Evolutionary conservation across 2,329 filamentous ascomycete species (phyloP), one percentile per base, ranked within the genome.

Genomic region (Aureobasidium sp.): DNA sequence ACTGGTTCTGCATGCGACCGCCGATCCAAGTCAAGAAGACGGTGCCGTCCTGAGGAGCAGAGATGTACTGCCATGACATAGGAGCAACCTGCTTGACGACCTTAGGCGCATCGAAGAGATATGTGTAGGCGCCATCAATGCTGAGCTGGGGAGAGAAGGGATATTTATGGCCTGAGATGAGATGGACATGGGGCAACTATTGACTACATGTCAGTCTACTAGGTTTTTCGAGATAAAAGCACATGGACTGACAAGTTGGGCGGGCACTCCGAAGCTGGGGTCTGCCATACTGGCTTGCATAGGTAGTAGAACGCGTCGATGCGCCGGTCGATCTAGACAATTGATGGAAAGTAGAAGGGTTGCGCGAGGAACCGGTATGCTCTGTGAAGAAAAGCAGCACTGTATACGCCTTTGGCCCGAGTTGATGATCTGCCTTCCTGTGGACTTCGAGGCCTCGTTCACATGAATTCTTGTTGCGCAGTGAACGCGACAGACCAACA

Each of bases 51-150:
- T 82, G 82, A 10, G 93, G 93, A 59, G 85, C 83, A 68, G 94
- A 86, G 61, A 97, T 84, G 73, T 93, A 96, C 49, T 89, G 92
- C 93, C 93, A 99, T 76, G 88, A 90, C 81, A 99, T 92, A 2
- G 93, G 85, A 54, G 91, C 87, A 66, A 86, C 81, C 70, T 95
- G 88, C 74, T 90, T 89, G 67, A 92, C 88, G 64, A 96, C 88
- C 71, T 90, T 88, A 9, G 92, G 90, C 42, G 91, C 92, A 69
- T 86, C 85, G 71, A 92, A 81, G 64, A 97, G 83, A 81, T 90
- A 93, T 70, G 90, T 87, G 64, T 91, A 87, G 29, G 93, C 89
- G 66, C 92, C 88, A 62, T 88, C 84, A 34, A 89, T 80, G 67
- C 87, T 85, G 67, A 96, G 80, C 58, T 84, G 82, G 54, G 85